These are phyloP conservation scores for Oehlia diaphana DNA, from an alignment of 192 early-diverging fungal species.

Conservation along the genomic window DNA sequence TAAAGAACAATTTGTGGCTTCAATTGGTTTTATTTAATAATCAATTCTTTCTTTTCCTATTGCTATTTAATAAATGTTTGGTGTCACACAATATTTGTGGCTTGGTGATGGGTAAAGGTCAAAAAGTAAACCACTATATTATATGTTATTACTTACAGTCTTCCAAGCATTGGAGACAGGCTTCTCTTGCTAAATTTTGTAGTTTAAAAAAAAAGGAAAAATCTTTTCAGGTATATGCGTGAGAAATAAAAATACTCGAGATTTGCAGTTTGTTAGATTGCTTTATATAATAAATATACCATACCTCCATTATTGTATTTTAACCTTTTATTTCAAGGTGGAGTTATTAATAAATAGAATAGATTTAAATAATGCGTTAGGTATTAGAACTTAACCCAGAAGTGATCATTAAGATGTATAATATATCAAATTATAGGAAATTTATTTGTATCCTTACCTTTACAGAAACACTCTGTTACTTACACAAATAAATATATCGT, in stretches of 20 bases:
- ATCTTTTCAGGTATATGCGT: background rate
- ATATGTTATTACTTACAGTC: conserved; percentile 19
- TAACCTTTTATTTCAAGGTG: background rate
- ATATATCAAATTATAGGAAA: background rate
- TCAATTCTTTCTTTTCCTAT: conserved; percentile 1
- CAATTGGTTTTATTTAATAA: background rate
- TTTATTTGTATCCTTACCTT: conserved; percentile 22
- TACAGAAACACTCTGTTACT: conserved; percentile 30
- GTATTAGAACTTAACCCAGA: background rate
- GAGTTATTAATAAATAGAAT: background rate
- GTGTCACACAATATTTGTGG: conserved; percentile 13
- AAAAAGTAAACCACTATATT: background rate
- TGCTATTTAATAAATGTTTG: conserved; percentile 2
- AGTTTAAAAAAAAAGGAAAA: background rate
- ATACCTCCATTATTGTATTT: conserved; percentile 27
- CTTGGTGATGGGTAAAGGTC: background rate
- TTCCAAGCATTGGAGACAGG: conserved; percentile 25
- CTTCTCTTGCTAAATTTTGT: conserved; percentile 5
- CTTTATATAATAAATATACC: background rate
- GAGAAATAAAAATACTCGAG: background rate
- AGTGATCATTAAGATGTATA: background rate
- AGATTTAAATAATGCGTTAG: background rate
- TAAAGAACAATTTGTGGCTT: background rate
- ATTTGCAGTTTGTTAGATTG: background rate
- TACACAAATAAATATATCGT: conserved; percentile 34